Conservation (phyloP, 1,139 yeast species). For the Kodamaea sp. region DNA sequence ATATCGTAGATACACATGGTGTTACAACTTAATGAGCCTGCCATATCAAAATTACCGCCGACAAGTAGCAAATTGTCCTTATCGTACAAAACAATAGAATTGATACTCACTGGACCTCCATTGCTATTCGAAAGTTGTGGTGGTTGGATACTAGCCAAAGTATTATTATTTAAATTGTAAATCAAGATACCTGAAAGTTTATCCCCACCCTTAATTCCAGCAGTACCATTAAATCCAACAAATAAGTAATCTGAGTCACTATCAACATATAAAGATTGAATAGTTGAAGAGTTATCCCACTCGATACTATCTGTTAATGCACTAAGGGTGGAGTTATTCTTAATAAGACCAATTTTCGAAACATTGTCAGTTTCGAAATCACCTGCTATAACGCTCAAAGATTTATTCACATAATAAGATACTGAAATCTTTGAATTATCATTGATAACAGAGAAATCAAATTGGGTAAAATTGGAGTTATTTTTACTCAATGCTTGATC, state of each 20-base stretch:
- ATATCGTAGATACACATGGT: constrained; percentile 69
- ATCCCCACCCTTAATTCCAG: constrained; percentile 19
- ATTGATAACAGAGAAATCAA: constrained; percentile 21
- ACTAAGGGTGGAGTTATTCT: constrained; percentile 21
- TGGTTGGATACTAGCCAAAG: constrained; percentile 47
- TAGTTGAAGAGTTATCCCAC: constrained; percentile 33
- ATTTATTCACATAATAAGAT: constrained; percentile 44
- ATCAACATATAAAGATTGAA: constrained; percentile 44
- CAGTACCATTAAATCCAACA: constrained; percentile 52
- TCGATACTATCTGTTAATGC: constrained; percentile 28
- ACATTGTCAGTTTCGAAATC: constrained; percentile 23
- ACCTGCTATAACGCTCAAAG: constrained; percentile 54
- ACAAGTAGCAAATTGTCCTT: constrained; percentile 53
- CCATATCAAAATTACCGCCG: constrained; percentile 70
- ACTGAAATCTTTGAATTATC: constrained; percentile 37
- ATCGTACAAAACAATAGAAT: constrained; percentile 53
- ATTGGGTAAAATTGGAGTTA: constrained; percentile 21
- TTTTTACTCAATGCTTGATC: constrained; percentile 32
- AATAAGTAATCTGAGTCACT: constrained; percentile 34
- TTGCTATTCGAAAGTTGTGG: constrained; percentile 30
- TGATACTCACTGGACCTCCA: constrained; percentile 37
- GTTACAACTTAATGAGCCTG: constrained; percentile 58
- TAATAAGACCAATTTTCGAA: constrained; percentile 34
- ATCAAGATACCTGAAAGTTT: constrained; percentile 47
- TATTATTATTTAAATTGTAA: constrained; percentile 43